Percentiles rank a stretch among this genome's conserved stretches.
These are phyloP conservation scores for Speleostelium caveatum DNA, from an alignment of 78 protist genomes.

Conservation along the genomic window DNA sequence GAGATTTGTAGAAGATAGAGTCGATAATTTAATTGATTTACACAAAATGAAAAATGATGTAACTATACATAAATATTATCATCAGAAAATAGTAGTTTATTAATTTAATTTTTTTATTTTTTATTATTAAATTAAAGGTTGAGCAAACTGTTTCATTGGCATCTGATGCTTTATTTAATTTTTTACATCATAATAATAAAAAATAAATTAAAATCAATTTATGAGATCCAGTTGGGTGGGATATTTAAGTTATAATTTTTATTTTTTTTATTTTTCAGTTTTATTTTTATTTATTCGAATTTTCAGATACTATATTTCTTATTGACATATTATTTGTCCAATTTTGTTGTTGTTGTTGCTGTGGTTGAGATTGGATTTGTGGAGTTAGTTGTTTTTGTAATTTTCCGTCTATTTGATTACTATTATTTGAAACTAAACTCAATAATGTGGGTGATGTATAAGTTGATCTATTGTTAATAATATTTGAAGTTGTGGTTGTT, in stretches of 20 bases:
- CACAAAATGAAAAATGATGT: constrained; percentile 60
- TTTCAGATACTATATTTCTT: background rate
- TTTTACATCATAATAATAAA: background rate
- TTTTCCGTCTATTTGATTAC: background rate
- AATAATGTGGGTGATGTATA: no score
- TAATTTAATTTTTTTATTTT: no score
- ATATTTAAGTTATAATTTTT: background rate
- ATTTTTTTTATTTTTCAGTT: background rate
- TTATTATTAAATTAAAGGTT: background rate
- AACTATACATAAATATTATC: background rate
- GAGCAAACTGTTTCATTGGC: background rate
- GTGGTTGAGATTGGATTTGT: background rate
- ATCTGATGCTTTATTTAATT: background rate
- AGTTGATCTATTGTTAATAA: no score
- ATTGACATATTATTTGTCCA: background rate
- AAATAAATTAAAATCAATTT: no score
- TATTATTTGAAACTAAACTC: no score
- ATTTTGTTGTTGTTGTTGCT: background rate
- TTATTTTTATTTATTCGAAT: background rate
- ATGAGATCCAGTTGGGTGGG: no score
- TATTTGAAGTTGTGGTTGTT: no score
- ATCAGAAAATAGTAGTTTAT: no score
- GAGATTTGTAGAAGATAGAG: constrained; percentile 78
- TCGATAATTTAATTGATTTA: constrained; percentile 36
- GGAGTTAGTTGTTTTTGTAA: background rate